Conservation (phyloP, 208 protist genomes). For the Trypanosoma platydactyli region DNA sequence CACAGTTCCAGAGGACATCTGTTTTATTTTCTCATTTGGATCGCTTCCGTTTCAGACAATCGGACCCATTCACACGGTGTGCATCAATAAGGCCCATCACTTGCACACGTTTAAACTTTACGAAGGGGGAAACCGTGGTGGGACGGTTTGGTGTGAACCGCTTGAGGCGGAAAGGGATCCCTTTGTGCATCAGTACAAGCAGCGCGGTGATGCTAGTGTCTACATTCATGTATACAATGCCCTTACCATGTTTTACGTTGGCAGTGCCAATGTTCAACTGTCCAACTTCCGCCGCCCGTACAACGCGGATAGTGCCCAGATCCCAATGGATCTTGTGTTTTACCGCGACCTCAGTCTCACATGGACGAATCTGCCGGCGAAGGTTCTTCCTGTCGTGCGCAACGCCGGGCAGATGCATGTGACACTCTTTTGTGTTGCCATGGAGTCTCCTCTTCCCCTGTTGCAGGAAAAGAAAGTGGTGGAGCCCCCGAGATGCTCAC, state of each 20-base stretch:
- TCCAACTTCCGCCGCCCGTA: slow-evolving; percentile 71
- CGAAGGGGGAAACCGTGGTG: slow-evolving; percentile 38
- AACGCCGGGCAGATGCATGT: slow-evolving; percentile 84
- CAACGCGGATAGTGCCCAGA: slow-evolving; percentile 55
- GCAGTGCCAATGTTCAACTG: slow-evolving; percentile 56
- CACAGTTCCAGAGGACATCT: slow-evolving; percentile 60
- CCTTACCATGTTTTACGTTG: slow-evolving; percentile 89
- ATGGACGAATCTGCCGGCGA: slow-evolving; percentile 56
- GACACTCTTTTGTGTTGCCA: slow-evolving; percentile 79
- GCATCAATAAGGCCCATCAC: slow-evolving; percentile 50
- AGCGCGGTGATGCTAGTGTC: slow-evolving; percentile 37
- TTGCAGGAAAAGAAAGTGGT: slow-evolving; percentile 7
- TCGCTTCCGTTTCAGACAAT: slow-evolving; percentile 78
- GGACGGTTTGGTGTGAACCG: slow-evolving; percentile 86
- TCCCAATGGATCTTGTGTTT: slow-evolving; percentile 65
- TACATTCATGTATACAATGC: slow-evolving; percentile 89
- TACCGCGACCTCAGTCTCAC: slow-evolving; percentile 79
- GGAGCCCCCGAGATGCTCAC: slow-evolving; percentile 27
- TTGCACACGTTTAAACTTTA: slow-evolving; percentile 62
- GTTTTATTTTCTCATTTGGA: slow-evolving; percentile 86
- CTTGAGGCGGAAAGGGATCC: slow-evolving; percentile 41
- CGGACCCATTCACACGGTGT: slow-evolving; percentile 50
- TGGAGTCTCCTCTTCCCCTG: slow-evolving; percentile 13
- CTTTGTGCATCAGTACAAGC: slow-evolving; percentile 68
- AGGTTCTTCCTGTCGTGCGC: slow-evolving; percentile 70